Percentiles rank a stretch among this genome's conserved stretches.
These are phyloP conservation scores for Triangularia setosa DNA, from an alignment of 2,329 filamentous ascomycete species.

Conservation along the genomic window DNA sequence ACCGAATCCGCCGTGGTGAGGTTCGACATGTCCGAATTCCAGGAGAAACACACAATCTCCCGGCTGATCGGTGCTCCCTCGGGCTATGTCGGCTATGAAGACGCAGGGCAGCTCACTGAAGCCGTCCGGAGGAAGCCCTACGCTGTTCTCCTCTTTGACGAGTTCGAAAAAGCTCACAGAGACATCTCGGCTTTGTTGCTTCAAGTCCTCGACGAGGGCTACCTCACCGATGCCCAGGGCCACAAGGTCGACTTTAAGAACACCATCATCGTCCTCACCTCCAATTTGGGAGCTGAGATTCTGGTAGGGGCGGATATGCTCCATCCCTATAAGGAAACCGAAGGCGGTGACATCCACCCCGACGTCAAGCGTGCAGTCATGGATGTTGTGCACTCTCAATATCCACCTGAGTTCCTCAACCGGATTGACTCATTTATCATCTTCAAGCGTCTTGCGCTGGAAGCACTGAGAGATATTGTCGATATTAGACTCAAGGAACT, in stretches of 20 bases:
- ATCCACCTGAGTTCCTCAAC: slow-evolving; percentile 94
- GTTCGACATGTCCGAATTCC: slow-evolving; percentile 98
- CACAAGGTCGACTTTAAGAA: slow-evolving; percentile 97
- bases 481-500: slow-evolving; percentile 86
- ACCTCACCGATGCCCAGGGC: slow-evolving; percentile 90
- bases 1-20: slow-evolving; percentile 86
- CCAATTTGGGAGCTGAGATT: slow-evolving; percentile 89
- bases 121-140: slow-evolving; percentile 93
- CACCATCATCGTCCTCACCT: slow-evolving; percentile 93
- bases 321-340: slow-evolving; percentile 59
- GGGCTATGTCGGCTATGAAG: slow-evolving; percentile 94
- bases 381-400: slow-evolving; percentile 71
- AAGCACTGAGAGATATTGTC: slow-evolving; percentile 84
- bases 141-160: slow-evolving; percentile 89
- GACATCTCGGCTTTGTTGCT: slow-evolving; percentile 90
- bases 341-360: slow-evolving; percentile 66
- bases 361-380: slow-evolving; percentile 77
- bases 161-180: slow-evolving; percentile 95
- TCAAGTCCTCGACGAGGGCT: slow-evolving; percentile 94
- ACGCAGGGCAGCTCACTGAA: slow-evolving; percentile 93
- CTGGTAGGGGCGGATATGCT: slow-evolving; percentile 71
- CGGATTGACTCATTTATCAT: slow-evolving; percentile 95
- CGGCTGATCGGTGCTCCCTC: slow-evolving; percentile 89
- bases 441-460: slow-evolving; percentile 78
- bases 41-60: slow-evolving; percentile 94